Evolutionary conservation across 2,329 filamentous ascomycete genomes (phyloP).

Genomic region (Colletotrichum tabaci): DNA sequence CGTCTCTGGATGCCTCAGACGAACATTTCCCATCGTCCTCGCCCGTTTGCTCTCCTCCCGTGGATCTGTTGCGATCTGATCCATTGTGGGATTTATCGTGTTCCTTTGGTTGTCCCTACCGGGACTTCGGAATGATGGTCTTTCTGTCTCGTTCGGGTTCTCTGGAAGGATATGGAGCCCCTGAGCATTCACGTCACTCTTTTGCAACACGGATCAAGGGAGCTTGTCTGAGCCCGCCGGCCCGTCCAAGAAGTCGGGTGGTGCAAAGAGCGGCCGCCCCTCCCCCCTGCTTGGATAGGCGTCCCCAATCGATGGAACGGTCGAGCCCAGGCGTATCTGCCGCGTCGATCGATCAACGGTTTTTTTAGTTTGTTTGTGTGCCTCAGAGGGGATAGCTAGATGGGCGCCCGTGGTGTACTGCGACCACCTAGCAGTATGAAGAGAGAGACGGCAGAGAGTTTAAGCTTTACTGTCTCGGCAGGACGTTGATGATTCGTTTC

Average conservation of each 20-base stretch:
- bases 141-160: conserved; percentile 1
- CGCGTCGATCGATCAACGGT: conserved; percentile 32
- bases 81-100: conserved; percentile 6
- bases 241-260: conserved; percentile 8
- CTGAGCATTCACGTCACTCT: conserved; percentile 8
- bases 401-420: conserved; percentile 9
- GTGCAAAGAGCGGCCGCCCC: conserved; percentile 18
- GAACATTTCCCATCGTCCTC: conserved; percentile 58
- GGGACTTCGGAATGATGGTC: background rate
- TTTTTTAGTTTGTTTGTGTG: background rate
- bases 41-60: conserved; percentile 26
- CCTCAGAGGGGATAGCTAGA: conserved; percentile 19
- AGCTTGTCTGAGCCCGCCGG: background rate
- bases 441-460: conserved; percentile 26
- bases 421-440: background rate
- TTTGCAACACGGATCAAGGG: conserved; percentile 17
- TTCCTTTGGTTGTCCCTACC: background rate
- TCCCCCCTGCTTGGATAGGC: conserved; percentile 19
- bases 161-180: conserved; percentile 12
- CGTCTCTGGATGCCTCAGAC: conserved; percentile 57
- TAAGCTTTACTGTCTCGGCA: conserved; percentile 33
- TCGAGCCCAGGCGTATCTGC: conserved; percentile 25
- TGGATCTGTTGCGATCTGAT: background rate
- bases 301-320: conserved; percentile 26
- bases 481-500: conserved; percentile 18